These are phyloP conservation scores for Lablab purpureus DNA, from an alignment of 306 rosid genomes.

Conservation along the genomic window DNA sequence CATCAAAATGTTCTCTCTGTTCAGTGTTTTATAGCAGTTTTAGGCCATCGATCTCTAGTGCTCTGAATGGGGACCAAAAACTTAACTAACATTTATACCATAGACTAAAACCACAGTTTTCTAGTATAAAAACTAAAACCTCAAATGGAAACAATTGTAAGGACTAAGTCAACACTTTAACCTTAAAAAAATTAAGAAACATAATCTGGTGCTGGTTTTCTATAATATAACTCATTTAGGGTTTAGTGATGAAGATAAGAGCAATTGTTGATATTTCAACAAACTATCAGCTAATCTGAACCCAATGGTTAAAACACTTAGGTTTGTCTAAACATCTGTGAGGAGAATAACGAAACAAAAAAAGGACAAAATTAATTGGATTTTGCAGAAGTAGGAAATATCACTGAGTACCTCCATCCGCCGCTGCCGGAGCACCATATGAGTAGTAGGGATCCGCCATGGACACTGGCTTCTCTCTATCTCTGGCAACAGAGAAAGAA, in stretches of 20 bases:
- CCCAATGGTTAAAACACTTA: background rate
- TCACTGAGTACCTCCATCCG: slow-evolving; percentile 55
- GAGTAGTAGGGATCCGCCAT: slow-evolving; percentile 70
- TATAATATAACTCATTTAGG: slow-evolving; percentile 11
- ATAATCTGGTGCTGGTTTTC: background rate
- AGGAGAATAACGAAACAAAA: background rate
- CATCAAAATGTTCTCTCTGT: background rate
- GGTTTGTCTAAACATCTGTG: background rate
- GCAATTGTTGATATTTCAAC: background rate
- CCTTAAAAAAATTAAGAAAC: background rate
- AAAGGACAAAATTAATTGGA: background rate
- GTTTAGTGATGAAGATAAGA: background rate
- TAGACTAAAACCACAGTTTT: background rate
- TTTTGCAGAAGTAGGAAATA: background rate
- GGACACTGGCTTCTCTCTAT: background rate
- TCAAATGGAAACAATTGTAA: background rate
- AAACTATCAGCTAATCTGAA: background rate
- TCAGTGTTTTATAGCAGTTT: background rate
- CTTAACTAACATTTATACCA: background rate
- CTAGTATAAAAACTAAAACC: background rate
- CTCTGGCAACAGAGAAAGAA: background rate
- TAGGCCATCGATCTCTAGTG: background rate
- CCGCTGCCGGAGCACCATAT: slow-evolving; percentile 43
- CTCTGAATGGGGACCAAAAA: background rate
- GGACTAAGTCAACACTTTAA: background rate